Conservation (phyloP, 169 alveolate genomes). For the Plasmodium yoelii region DNA sequence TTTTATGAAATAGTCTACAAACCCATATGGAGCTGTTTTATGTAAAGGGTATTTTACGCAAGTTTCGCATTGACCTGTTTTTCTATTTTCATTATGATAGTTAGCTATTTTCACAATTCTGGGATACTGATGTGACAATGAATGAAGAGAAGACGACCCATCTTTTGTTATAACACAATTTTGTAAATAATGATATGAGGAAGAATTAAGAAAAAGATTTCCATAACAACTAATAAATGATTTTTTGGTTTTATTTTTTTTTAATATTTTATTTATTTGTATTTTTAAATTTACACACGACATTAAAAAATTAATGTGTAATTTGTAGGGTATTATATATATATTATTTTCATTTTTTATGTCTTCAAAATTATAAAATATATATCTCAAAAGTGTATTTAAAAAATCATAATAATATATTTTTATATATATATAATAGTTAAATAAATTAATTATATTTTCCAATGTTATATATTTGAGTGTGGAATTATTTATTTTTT, state of each 20-base stretch:
- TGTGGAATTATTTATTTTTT: not conserved
- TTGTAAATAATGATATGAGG: not conserved
- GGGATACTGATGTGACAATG: not conserved
- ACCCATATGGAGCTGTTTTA: too few relatives aligned
- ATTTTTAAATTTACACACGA: constrained; percentile 27
- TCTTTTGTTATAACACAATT: constrained; percentile 5
- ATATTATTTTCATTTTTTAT: constrained; percentile 1
- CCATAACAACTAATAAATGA: not conserved
- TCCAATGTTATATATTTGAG: not conserved
- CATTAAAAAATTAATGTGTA: not conserved
- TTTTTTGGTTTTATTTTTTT: not conserved
- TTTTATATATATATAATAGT: constrained; percentile 13
- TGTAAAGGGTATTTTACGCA: too few relatives aligned
- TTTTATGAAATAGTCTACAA: too few relatives aligned
- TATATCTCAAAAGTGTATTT: constrained; percentile 10
- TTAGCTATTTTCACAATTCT: too few relatives aligned
- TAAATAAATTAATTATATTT: constrained; percentile 24
- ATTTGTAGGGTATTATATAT: too few relatives aligned
- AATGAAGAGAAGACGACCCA: not conserved
- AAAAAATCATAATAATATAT: constrained; percentile 8
- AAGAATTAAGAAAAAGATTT: not conserved
- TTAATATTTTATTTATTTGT: constrained; percentile 8
- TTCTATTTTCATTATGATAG: too few relatives aligned
- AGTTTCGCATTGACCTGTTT: too few relatives aligned
- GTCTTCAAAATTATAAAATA: not conserved